These are phyloP conservation scores for Canavalia ensiformis DNA, from an alignment of 306 rosid species.

Conservation along the genomic window DNA sequence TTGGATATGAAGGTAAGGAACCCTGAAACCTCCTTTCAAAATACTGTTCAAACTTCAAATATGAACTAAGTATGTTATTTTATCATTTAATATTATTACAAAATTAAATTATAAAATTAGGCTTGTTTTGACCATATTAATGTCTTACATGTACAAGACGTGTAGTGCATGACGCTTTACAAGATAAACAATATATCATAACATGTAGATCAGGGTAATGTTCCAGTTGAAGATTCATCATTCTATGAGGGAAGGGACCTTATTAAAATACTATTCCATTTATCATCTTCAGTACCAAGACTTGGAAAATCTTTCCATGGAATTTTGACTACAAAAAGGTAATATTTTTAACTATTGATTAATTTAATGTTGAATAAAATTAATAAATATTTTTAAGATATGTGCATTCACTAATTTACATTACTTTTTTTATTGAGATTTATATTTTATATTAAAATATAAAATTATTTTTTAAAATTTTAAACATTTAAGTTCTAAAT, in stretches of 20 bases:
- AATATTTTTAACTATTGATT: neutral
- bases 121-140: neutral
- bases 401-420: too few relatives aligned
- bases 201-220: neutral
- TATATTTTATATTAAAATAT: too few relatives aligned
- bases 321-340: neutral
- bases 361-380: too few relatives aligned
- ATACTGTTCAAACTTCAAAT: slow-evolving; percentile 9
- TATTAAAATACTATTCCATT: too few relatives aligned
- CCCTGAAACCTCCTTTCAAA: neutral
- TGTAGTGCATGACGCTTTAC: neutral
- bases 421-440: too few relatives aligned
- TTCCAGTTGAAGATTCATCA: neutral
- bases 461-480: too few relatives aligned
- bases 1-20: slow-evolving; percentile 10
- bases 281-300: neutral
- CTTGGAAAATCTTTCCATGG: neutral
- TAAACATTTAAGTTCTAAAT: too few relatives aligned
- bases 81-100: neutral
- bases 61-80: neutral
- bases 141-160: neutral
- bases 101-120: neutral
- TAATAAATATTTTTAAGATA: too few relatives aligned
- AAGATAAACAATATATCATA: neutral
- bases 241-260: neutral